Base-by-base conservation (phyloP, 306 rosid species). In the Fragaria vesca region DNA sequence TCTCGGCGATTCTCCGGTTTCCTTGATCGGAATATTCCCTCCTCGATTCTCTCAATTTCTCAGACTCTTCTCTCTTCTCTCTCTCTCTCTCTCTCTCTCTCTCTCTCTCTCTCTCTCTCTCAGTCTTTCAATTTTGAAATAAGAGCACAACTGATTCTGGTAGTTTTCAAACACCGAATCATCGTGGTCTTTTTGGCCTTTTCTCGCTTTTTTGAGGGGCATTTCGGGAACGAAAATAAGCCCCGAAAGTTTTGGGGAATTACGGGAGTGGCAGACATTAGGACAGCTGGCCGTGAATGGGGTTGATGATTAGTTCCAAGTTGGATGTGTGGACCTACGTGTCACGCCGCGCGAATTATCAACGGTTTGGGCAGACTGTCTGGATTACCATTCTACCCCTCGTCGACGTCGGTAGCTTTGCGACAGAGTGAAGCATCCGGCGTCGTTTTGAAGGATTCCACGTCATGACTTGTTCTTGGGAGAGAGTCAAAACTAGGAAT, bases 21-120 rank as follows among this genome's bases (percentile, higher is more conserved):
- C 48, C 43, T 65, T 11, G 32, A 51, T 36, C 47, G 78, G 74
- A 73, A 52, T 79, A 28, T 18, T 43, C 78, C 63, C 32, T 6
- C 86, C 84, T 80, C 77, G 84, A 81, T 84, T 78, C 80, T 79
- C 81, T 78, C 55, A 69, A 81, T 78, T 81, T 72, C 30, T 32
- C 62, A 8, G 45, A 16, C 8, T 4, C 16, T 6, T 48, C n/a
- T n/a, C n/a, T n/a, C n/a, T n/a, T 32, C 34, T 32, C 34, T 32
- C 32, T 30, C 34, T 28, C 12, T 48, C 20, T 12, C 32, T 51
- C 54, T 42, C 42, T n/a, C 24, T 24, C 24, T 13, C 3, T 32
- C 34, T 32, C 3, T 32, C 34, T 32, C 34, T 32, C 32, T 30
- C 34, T 28, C 12, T 48, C 20, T 12, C 32, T 51, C 54, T 42